Evolutionary conservation across 2,329 filamentous ascomycete genomes (phyloP), one percentile per base, ranked within the genome.

Genomic region (Aspergillus latus): DNA sequence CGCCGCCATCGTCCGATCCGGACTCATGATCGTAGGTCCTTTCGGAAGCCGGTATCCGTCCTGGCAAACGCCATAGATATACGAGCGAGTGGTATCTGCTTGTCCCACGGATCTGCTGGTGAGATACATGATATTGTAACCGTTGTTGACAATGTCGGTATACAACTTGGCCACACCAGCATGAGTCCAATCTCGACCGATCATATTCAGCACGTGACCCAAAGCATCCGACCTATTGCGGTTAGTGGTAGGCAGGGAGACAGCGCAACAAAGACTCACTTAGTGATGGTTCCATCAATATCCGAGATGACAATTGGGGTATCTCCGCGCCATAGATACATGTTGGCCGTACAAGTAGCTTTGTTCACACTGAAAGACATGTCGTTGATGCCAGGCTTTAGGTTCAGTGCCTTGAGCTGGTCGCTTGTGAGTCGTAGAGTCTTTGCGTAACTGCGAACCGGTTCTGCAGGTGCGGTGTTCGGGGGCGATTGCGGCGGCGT

Each of bases 111-210:
- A 94, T 50, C 94, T 87, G 71, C 90, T 95, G 0, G 94, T 99
- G 45, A 99, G 82, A 71, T 99, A 99, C 84, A 99, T 92, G 69
- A 99, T 95, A 73, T 99, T 97, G 80, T 97, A 99, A 5, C 94
- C 94, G 68, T 99, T 99, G 66, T 88, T 87, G 1, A 87, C 86
- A 64, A 99, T 99, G 65, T 99, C 95, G 48, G 89, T 94, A 75
- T 97, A 99, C 7, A 99, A 82, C 76, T 99, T 99, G 21, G 94
- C 95, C 26, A 99, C 93, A 37, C 94, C 94, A 13, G 92, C 84
- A 72, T 99, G 94, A 2, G 94, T 99, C 94, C 94, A 99, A 74
- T 99, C 94, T 47, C 94, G 88, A 42, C 94, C 94, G 62, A 99
- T 93, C 85, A 94, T 94, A 78, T 93, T 97, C 52, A 97, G 76